Evolutionary conservation across 345 rosid genomes (phyloP).

Genomic region (Moricandia arvensis): DNA sequence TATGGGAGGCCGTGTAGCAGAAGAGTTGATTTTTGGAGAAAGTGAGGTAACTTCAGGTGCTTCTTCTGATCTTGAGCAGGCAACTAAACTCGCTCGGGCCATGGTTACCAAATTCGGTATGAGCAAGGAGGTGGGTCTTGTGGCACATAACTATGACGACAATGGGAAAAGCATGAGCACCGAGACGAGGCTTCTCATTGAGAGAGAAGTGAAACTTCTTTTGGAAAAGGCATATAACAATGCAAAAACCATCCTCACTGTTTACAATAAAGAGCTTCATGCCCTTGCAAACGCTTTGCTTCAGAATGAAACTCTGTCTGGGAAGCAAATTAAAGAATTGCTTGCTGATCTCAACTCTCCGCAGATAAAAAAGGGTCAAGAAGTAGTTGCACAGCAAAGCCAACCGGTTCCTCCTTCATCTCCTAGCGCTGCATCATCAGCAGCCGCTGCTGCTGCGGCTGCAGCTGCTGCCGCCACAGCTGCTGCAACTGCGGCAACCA

Average conservation of each 20-base stretch:
- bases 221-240: conserved; percentile 85
- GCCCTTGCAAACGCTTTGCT: conserved; percentile 81
- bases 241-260: conserved; percentile 76
- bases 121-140: conserved; percentile 90
- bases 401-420: conserved; percentile 70
- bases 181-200: conserved; percentile 86
- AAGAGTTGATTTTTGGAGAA: conserved; percentile 90
- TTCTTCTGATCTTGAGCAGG: conserved; percentile 77
- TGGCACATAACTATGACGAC: conserved; percentile 70
- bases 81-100: conserved; percentile 73
- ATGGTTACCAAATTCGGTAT: conserved; percentile 93
- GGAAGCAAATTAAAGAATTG: conserved; percentile 73
- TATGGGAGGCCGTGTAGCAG: conserved; percentile 98
- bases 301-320: conserved; percentile 73
- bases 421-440: conserved; percentile 69
- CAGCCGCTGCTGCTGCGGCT: conserved; percentile 53
- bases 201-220: conserved; percentile 66
- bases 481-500: conserved; percentile 65
- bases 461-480: conserved; percentile 51
- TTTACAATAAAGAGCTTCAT: conserved; percentile 70
- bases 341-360: conserved; percentile 68
- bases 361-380: conserved; percentile 53
- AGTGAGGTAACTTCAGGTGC: conserved; percentile 89
- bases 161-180: conserved; percentile 98
- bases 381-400: conserved; percentile 53